Evolutionary conservation across 371 early-diverging fungal species (phyloP).

Genomic region (Blyttiomyces sp.): DNA sequence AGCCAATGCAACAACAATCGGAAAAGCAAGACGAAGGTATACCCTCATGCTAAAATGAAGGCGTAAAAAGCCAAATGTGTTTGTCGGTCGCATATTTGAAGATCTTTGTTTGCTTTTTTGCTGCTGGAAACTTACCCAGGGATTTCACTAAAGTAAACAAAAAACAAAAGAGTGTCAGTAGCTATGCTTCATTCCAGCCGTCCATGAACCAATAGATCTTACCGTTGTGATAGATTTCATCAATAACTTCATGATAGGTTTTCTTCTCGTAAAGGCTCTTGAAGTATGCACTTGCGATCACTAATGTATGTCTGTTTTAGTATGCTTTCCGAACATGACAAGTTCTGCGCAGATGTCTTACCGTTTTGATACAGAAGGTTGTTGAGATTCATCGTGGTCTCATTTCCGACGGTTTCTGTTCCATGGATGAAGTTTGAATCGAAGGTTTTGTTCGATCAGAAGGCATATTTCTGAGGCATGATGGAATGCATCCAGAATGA

Average conservation of each 20-base stretch:
- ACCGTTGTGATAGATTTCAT: slow-evolving; percentile 79
- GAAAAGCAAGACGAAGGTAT: too few relatives aligned
- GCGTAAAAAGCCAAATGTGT: too few relatives aligned
- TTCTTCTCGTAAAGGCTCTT: slow-evolving; percentile 55
- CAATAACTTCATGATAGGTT: slow-evolving; percentile 79
- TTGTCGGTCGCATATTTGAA: too few relatives aligned
- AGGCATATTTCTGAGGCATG: too few relatives aligned
- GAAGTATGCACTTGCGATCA: slow-evolving; percentile 40
- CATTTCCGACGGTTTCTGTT: slow-evolving; percentile 76
- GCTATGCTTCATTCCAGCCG: too few relatives aligned
- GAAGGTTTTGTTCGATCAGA: too few relatives aligned
- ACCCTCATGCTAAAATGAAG: too few relatives aligned
- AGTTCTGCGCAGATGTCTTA: slow-evolving; percentile 32
- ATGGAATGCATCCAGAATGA: too few relatives aligned
- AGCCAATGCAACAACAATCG: too few relatives aligned
- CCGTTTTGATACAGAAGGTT: slow-evolving; percentile 50
- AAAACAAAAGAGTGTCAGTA: neutral
- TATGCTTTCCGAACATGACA: neutral
- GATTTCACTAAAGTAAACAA: slow-evolving; percentile 2
- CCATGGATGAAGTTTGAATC: too few relatives aligned
- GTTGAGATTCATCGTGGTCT: slow-evolving; percentile 81
- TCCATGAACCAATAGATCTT: too few relatives aligned
- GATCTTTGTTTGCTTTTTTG: neutral
- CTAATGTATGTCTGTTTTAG: neutral
- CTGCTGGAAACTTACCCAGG: slow-evolving; percentile 5